Evolutionary conservation across 441 rosid genomes (phyloP).

Genomic region (Raphanus hybrid): DNA sequence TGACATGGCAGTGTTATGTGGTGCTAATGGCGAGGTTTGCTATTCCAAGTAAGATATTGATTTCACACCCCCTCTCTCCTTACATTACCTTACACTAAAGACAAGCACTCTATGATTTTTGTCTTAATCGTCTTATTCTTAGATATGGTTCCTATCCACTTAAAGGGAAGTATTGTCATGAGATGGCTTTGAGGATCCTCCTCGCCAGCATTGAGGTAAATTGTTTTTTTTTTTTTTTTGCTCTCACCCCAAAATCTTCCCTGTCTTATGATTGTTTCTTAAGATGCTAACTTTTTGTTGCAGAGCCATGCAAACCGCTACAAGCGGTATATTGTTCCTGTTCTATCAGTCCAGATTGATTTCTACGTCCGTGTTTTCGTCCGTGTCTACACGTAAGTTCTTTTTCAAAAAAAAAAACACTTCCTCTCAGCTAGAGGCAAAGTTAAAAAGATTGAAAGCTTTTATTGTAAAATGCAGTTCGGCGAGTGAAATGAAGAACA

Average conservation of each 20-base stretch:
- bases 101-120: conserved; percentile 6
- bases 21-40: conserved; percentile 98
- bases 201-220: conserved; percentile 93
- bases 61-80: background rate
- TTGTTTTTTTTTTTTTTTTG: background rate
- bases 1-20: conserved; percentile 76
- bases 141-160: conserved; percentile 95
- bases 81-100: conserved; percentile 15
- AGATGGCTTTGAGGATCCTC: conserved; percentile 98
- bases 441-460: no score
- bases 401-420: no score
- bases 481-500: no score
- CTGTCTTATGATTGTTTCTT: conserved; percentile 11
- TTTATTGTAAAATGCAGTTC: no score
- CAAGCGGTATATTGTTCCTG: conserved; percentile 56
- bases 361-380: conserved; percentile 96
- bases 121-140: conserved; percentile 33
- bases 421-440: no score
- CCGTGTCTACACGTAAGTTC: conserved; percentile 85
- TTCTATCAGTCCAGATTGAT: conserved; percentile 92
- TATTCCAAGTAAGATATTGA: conserved; percentile 87
- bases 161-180: conserved; percentile 96
- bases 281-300: background rate
- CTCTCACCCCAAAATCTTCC: background rate
- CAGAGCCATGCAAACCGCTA: no score